Conservation (phyloP, 225 moss, liverwort and hornwort genomes). For the Sphagnum tenellum region DNA sequence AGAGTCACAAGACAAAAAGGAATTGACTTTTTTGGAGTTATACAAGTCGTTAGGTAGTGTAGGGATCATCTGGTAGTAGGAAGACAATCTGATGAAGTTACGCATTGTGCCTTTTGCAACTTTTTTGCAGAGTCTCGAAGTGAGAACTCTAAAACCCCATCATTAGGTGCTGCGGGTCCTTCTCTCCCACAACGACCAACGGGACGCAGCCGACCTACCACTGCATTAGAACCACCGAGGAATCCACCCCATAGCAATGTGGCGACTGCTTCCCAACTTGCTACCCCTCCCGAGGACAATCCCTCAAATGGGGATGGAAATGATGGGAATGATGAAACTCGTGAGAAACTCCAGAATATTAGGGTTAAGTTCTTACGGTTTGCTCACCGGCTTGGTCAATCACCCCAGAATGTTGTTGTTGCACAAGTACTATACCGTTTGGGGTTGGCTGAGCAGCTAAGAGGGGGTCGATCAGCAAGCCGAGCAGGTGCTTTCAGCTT, state of each 20-base stretch:
- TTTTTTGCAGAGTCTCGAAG: too few relatives aligned
- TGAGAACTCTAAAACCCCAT: conserved; percentile 27
- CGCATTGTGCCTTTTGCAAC: too few relatives aligned
- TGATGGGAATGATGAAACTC: conserved; percentile 83
- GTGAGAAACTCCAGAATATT: conserved; percentile 82
- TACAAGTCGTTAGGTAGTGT: background rate
- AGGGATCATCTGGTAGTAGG: too few relatives aligned
- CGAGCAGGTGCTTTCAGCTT: conserved; percentile 62
- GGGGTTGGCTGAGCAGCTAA: conserved; percentile 80
- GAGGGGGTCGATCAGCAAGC: conserved; percentile 54
- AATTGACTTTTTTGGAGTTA: too few relatives aligned
- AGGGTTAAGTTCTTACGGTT: conserved; percentile 85
- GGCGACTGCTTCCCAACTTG: conserved; percentile 20
- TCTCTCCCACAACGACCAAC: conserved; percentile 62
- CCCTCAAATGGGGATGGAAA: conserved; percentile 25
- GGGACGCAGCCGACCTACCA: conserved; percentile 25
- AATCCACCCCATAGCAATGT: conserved; percentile 20
- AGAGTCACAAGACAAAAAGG: too few relatives aligned
- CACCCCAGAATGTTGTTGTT: conserved; percentile 78
- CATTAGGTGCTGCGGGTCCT: conserved; percentile 71
- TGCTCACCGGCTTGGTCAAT: conserved; percentile 76
- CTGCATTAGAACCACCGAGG: conserved; percentile 42
- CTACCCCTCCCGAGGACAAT: conserved; percentile 32
- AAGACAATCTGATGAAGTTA: background rate
- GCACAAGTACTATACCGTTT: conserved; percentile 89